These are phyloP conservation scores for Claviceps spartinae DNA, from an alignment of 2,329 filamentous ascomycete genomes.

Conservation along the genomic window DNA sequence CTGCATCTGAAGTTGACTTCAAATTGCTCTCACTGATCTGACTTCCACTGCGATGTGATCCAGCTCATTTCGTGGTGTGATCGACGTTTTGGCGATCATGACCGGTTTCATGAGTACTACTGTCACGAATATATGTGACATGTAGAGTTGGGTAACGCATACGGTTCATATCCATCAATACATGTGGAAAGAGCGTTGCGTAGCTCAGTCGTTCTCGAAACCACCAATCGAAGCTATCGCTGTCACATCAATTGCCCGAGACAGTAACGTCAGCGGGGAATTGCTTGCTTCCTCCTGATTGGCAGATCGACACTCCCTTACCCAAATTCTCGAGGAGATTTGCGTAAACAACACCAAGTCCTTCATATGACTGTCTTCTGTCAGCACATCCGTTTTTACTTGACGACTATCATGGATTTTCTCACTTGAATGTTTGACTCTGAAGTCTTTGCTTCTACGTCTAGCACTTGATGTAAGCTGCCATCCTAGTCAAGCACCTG, in stretches of 20 bases:
- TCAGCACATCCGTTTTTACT: no score
- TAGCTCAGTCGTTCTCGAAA: neutral
- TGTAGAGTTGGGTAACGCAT: neutral
- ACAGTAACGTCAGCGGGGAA: neutral
- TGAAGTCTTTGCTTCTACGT: constrained; percentile 10
- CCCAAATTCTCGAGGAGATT: constrained; percentile 29
- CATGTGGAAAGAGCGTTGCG: neutral
- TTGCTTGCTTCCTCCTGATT: neutral
- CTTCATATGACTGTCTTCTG: no score
- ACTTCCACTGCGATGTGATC: constrained; percentile 1
- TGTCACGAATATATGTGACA: neutral
- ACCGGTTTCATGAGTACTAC: no score
- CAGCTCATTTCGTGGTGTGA: neutral
- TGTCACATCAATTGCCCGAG: neutral
- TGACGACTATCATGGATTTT: no score
- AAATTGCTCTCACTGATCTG: constrained; percentile 8
- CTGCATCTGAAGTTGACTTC: constrained; percentile 8
- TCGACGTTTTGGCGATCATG: neutral
- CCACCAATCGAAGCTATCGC: neutral
- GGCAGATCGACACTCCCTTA: neutral
- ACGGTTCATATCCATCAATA: neutral
- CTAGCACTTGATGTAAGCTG: constrained; percentile 10
- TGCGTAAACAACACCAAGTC: constrained; percentile 10
- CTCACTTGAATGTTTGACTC: neutral
- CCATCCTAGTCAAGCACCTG: constrained; percentile 10